A percentile compares a stretch with the other conserved stretches of the same genome.
These are phyloP conservation scores for Ceriops zippeliana DNA, from an alignment of 345 rosid genomes.

Conservation along the genomic window DNA sequence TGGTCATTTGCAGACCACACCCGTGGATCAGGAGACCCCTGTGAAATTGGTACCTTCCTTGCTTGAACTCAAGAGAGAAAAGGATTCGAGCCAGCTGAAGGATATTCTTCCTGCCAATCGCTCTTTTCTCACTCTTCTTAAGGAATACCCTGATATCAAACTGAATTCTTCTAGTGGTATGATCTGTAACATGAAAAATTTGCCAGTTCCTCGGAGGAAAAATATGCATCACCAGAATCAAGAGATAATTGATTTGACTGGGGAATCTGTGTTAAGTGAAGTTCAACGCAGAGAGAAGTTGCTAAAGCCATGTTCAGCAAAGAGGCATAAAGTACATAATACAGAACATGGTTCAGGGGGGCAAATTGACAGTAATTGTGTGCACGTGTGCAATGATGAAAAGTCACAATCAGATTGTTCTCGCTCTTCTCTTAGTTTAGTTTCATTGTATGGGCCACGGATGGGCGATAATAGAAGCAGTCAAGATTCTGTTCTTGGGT, in stretches of 20 bases:
- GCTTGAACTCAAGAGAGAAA: constrained; percentile 38
- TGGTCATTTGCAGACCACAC: constrained; percentile 30
- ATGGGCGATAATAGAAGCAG: constrained; percentile 21
- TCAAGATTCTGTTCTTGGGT: constrained; percentile 33
- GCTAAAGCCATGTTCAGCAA: constrained; percentile 35
- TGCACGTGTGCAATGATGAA: constrained; percentile 24
- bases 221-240: constrained; percentile 21
- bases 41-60: constrained; percentile 29
- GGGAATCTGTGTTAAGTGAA: constrained; percentile 22
- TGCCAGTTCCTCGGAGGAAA: constrained; percentile 24
- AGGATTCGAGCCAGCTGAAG: constrained; percentile 34
- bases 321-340: constrained; percentile 49
- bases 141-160: constrained; percentile 31
- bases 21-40: constrained; percentile 19
- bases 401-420: constrained; percentile 23
- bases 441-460: constrained; percentile 28
- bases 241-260: constrained; percentile 32
- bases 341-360: constrained; percentile 26
- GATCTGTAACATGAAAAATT: constrained; percentile 27
- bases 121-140: constrained; percentile 45
- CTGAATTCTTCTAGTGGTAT: constrained; percentile 38
- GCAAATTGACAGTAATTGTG: constrained; percentile 9
- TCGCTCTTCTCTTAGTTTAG: constrained; percentile 26
- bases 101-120: constrained; percentile 74
- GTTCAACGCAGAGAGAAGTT: constrained; percentile 38